Conservation (phyloP, 169 alveolate species). For the Plasmodium vivax region DNA sequence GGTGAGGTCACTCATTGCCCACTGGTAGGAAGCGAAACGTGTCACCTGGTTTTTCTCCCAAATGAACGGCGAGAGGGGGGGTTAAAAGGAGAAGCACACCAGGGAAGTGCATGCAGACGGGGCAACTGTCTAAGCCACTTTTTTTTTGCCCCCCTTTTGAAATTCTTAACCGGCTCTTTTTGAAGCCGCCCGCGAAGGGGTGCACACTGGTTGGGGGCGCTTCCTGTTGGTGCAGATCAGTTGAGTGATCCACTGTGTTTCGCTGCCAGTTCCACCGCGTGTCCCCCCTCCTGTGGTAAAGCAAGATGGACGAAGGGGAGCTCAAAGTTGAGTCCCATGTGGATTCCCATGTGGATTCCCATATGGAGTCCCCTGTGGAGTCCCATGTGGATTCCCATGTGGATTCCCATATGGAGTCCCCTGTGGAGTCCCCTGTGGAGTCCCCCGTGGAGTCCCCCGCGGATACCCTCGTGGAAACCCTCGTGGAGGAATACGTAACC, state of each 20-base stretch:
- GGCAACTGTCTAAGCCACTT: not conserved
- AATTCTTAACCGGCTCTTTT: not conserved
- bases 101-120: not conserved
- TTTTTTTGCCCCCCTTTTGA: not conserved
- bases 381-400: too few species aligned
- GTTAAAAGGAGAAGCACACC: not conserved
- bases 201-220: not conserved
- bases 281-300: not conserved
- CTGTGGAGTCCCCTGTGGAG: too few species aligned
- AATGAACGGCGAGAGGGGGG: not conserved
- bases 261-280: not conserved
- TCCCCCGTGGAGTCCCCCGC: too few species aligned
- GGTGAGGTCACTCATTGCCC: not conserved
- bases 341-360: too few species aligned
- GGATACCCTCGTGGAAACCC: slow-evolving; percentile 14
- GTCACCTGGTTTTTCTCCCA: not conserved
- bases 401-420: too few species aligned
- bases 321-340: slow-evolving; percentile 2
- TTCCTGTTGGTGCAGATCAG: not conserved
- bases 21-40: not conserved
- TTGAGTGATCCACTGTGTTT: not conserved
- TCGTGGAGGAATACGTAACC: slow-evolving; percentile 36
- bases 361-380: too few species aligned
- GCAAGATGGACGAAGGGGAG: not conserved
- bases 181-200: not conserved